Conservation (phyloP, 257 asterid genomes). For the Orobanche coerulescens region DNA sequence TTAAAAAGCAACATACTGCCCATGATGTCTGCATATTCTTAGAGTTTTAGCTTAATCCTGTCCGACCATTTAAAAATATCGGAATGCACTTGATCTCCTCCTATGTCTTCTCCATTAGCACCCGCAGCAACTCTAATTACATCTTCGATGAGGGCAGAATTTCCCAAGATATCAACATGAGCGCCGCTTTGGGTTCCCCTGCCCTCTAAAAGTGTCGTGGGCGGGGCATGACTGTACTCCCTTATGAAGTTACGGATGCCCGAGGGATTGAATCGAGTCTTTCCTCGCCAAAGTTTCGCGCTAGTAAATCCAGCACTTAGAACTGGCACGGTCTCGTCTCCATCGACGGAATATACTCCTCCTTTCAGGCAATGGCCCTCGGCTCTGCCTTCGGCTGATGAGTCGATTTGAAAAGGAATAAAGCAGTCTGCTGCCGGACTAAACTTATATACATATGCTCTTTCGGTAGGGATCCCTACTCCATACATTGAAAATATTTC, state of each 20-base stretch:
- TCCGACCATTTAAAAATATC: constrained; percentile 70
- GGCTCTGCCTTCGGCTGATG: constrained; percentile 57
- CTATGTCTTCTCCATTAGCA: constrained; percentile 64
- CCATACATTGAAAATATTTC: constrained; percentile 86
- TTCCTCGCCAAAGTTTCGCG: constrained; percentile 76
- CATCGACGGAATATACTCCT: constrained; percentile 69
- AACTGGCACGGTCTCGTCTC: constrained; percentile 78
- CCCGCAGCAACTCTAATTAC: constrained; percentile 77
- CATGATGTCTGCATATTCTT: no score
- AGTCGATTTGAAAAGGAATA: constrained; percentile 72
- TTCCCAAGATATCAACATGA: constrained; percentile 84
- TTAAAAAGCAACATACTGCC: no score
- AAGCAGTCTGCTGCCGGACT: constrained; percentile 55
- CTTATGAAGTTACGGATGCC: constrained; percentile 53
- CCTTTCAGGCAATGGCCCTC: constrained; percentile 57
- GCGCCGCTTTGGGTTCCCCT: constrained; percentile 88
- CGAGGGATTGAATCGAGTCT: constrained; percentile 76
- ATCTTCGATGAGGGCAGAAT: constrained; percentile 71
- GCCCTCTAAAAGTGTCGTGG: constrained; percentile 61
- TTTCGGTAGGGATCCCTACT: constrained; percentile 84
- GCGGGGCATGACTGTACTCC: constrained; percentile 71
- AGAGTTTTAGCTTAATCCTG: constrained; percentile 50
- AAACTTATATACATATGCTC: constrained; percentile 70
- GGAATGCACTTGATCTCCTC: constrained; percentile 69
- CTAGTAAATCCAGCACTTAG: constrained; percentile 74